phyloP scores from a whole-genome alignment of 1,284 basidiomycete genomes.

The Phellopilus nigrolimitatus region DNA sequence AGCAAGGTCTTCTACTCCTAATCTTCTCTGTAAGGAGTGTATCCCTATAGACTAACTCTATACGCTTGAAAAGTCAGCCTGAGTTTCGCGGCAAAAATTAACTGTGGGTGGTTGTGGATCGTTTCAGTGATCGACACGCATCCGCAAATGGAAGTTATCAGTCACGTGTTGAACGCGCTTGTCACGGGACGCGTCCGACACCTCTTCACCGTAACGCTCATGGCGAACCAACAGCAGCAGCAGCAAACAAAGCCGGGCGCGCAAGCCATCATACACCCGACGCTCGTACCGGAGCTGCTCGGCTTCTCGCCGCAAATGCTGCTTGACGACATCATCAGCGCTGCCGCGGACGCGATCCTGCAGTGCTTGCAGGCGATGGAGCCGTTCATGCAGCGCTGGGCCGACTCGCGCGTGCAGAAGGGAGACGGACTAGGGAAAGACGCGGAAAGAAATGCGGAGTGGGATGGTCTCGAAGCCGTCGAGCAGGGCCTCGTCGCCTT shows the following conservation, averaged over 20 bases:
- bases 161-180: background rate
- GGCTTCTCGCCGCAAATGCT: conserved; percentile 65
- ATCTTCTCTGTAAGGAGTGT: no score
- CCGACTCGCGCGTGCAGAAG: conserved; percentile 41
- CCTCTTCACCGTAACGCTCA: no score
- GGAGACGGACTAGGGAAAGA: conserved; percentile 11
- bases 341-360: conserved; percentile 61
- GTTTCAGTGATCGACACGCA: no score
- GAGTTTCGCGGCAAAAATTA: no score
- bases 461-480: conserved; percentile 18
- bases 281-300: conserved; percentile 56
- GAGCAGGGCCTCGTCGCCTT: conserved; percentile 60
- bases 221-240: background rate
- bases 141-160: no score
- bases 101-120: no score
- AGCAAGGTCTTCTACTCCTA: no score
- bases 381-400: conserved; percentile 66
- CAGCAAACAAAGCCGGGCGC: background rate
- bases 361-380: conserved; percentile 72
- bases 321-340: conserved; percentile 65
- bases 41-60: no score
- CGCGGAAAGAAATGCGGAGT: conserved; percentile 15
- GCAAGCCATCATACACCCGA: conserved; percentile 12
- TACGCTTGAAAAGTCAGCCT: no score
- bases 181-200: no score